Evolutionary conservation across 768 basidiomycete genomes (phyloP).

Genomic region (Leccinum ochraceum): DNA sequence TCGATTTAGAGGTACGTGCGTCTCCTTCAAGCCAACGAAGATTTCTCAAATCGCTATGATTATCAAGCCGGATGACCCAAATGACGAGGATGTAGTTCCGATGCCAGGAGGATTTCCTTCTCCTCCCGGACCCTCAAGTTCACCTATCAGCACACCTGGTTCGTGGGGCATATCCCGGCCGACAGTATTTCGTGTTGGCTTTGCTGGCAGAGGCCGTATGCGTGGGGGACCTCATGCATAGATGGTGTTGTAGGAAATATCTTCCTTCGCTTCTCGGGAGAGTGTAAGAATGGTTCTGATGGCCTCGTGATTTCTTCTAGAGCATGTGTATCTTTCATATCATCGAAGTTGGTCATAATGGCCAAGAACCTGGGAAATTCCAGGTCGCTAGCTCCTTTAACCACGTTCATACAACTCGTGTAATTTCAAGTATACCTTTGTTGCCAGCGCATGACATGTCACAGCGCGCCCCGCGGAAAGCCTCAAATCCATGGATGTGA

Average conservation of each 20-base stretch:
- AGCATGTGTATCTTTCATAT: slow-evolving; percentile 7
- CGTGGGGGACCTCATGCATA: slow-evolving; percentile 24
- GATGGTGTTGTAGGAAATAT: slow-evolving; percentile 15
- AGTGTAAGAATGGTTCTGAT: slow-evolving; percentile 13
- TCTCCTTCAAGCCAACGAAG: background rate
- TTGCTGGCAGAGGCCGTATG: slow-evolving; percentile 53
- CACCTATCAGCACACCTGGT: slow-evolving; percentile 9
- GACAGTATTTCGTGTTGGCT: slow-evolving; percentile 53
- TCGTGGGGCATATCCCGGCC: slow-evolving; percentile 19
- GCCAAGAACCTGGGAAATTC: slow-evolving; percentile 16
- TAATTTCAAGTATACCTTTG: background rate
- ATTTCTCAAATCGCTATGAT: slow-evolving; percentile 6
- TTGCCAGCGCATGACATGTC: background rate
- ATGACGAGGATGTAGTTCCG: slow-evolving; percentile 31
- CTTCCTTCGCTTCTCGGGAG: background rate
- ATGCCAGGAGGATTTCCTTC: slow-evolving; percentile 39
- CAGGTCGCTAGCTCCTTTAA: background rate
- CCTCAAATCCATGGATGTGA: background rate
- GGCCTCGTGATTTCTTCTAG: slow-evolving; percentile 1
- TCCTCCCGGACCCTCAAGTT: slow-evolving; percentile 11
- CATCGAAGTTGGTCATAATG: slow-evolving; percentile 17
- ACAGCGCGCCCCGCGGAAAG: too few relatives aligned
- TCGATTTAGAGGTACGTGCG: slow-evolving; percentile 69
- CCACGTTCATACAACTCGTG: background rate
- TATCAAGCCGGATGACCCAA: slow-evolving; percentile 34